Evolutionary conservation across 495 filamentous ascomycete species (phyloP).

Genomic region (Mytilinidion resinicola): DNA sequence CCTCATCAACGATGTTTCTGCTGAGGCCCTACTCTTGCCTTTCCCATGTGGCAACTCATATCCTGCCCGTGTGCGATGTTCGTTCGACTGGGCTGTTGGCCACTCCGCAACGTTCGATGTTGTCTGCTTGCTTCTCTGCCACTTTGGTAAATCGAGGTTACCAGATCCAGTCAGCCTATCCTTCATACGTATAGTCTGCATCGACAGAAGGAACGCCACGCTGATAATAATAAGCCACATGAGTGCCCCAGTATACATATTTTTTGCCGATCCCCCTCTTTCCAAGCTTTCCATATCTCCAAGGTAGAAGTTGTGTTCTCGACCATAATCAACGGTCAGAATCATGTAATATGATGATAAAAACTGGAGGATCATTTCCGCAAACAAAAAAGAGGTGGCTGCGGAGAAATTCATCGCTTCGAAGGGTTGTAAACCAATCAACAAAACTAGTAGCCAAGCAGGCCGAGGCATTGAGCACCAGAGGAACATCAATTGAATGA

Average conservation of each 20-base stretch:
- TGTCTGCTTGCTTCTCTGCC: conserved; percentile 1
- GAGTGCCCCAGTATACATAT: conserved; percentile 11
- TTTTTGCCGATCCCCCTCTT: conserved; percentile 1
- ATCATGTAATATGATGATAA: conserved; percentile 8
- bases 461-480: conserved; percentile 16
- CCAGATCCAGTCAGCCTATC: not conserved
- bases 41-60: conserved; percentile 1
- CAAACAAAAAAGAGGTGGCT: conserved; percentile 3
- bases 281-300: not conserved
- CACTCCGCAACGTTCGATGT: not conserved
- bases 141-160: conserved; percentile 1
- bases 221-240: conserved; percentile 5
- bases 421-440: conserved; percentile 2
- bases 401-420: not conserved
- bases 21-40: not conserved
- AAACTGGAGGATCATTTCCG: conserved; percentile 5
- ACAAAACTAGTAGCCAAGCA: conserved; percentile 2
- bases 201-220: not conserved
- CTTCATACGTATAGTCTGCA: not conserved
- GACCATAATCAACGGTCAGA: conserved; percentile 8
- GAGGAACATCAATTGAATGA: conserved; percentile 8
- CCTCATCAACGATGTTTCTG: not conserved
- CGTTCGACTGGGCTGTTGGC: not conserved
- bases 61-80: not conserved
- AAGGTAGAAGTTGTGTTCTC: conserved; percentile 12